phyloP scores from a whole-genome alignment of 306 rosid genomes.

The Myrica gale region DNA sequence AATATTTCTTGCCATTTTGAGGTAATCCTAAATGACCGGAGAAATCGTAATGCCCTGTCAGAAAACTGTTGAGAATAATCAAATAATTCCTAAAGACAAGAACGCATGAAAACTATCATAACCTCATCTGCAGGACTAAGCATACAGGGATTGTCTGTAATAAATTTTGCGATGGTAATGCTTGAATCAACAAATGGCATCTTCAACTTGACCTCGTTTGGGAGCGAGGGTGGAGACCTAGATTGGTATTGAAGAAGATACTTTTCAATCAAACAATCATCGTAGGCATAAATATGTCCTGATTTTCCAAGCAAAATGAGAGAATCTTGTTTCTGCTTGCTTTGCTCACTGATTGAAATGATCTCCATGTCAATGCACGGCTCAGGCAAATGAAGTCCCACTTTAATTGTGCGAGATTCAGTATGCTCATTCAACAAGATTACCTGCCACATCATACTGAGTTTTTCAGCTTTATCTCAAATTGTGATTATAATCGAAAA shows the following conservation, averaged over 20 bases:
- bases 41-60: slow-evolving; percentile 22
- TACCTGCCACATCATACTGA: slow-evolving; percentile 48
- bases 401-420: slow-evolving; percentile 67
- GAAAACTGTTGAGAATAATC: slow-evolving; percentile 2
- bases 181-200: slow-evolving; percentile 69
- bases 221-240: slow-evolving; percentile 55
- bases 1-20: slow-evolving; percentile 46
- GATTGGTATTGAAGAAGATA: slow-evolving; percentile 74
- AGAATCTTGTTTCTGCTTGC: slow-evolving; percentile 59
- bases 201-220: slow-evolving; percentile 72
- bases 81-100: slow-evolving; percentile 1
- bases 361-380: slow-evolving; percentile 68
- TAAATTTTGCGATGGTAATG: slow-evolving; percentile 60
- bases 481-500: slow-evolving; percentile 1
- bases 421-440: slow-evolving; percentile 70
- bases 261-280: slow-evolving; percentile 64
- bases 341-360: slow-evolving; percentile 62
- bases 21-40: slow-evolving; percentile 53
- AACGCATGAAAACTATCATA: slow-evolving; percentile 9
- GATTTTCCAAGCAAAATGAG: slow-evolving; percentile 76
- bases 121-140: slow-evolving; percentile 60
- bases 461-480: background rate
- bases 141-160: slow-evolving; percentile 47
- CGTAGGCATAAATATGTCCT: slow-evolving; percentile 62
- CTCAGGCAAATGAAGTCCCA: slow-evolving; percentile 73